phyloP scores from a whole-genome alignment of 257 asterid genomes.

The Nicotiana otophora region DNA sequence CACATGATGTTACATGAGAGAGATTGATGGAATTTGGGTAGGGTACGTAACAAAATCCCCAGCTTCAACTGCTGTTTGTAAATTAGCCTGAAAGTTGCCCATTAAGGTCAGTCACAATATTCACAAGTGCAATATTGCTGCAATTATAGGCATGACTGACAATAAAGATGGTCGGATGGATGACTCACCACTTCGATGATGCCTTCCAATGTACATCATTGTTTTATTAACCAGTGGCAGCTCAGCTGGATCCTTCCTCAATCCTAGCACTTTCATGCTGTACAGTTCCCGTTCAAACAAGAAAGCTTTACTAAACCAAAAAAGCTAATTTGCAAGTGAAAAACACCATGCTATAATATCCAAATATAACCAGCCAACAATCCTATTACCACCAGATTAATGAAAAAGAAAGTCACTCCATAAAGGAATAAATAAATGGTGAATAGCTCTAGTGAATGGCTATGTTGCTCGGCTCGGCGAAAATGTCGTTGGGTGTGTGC shows the following conservation, averaged over 20 bases:
- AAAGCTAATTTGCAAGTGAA: not conserved
- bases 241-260: slow-evolving; percentile 59
- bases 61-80: slow-evolving; percentile 12
- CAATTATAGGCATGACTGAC: not conserved
- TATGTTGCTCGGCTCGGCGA: no score
- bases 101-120: slow-evolving; percentile 8
- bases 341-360: not conserved
- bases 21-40: slow-evolving; percentile 6
- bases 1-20: not conserved
- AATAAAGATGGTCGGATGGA: slow-evolving; percentile 30
- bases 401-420: not conserved
- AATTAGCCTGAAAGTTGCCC: slow-evolving; percentile 39
- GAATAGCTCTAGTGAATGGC: not conserved
- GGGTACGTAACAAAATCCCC: slow-evolving; percentile 18
- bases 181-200: slow-evolving; percentile 31
- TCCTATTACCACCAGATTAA: not conserved
- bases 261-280: slow-evolving; percentile 61
- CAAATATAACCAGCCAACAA: not conserved
- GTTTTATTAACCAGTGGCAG: slow-evolving; percentile 80
- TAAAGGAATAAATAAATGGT: no score
- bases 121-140: slow-evolving; percentile 4
- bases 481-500: no score
- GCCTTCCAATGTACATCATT: slow-evolving; percentile 77
- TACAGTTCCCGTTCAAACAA: not conserved
- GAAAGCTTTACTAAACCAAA: not conserved